phyloP scores from a whole-genome alignment of 345 rosid genomes.

The Jatropha curcas region DNA sequence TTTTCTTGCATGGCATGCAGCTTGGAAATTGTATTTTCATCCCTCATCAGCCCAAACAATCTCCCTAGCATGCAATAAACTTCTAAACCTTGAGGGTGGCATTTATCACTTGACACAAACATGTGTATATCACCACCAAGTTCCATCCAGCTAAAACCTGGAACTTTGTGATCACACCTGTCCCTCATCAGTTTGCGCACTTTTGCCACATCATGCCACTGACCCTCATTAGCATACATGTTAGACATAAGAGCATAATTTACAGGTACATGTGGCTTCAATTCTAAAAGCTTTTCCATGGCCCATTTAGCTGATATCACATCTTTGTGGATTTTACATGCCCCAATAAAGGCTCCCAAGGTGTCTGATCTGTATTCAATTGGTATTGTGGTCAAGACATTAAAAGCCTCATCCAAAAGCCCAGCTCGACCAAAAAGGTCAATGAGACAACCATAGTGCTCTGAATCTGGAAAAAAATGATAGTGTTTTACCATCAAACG shows the following conservation, averaged over 20 bases:
- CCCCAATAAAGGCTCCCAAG: slow-evolving; percentile 63
- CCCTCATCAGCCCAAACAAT: slow-evolving; percentile 16
- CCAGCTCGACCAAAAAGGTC: slow-evolving; percentile 77
- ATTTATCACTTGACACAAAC: slow-evolving; percentile 34
- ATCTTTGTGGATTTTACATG: slow-evolving; percentile 57
- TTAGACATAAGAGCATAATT: slow-evolving; percentile 62
- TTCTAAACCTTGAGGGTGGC: slow-evolving; percentile 26
- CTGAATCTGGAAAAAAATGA: slow-evolving; percentile 47
- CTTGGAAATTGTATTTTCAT: slow-evolving; percentile 6
- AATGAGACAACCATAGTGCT: slow-evolving; percentile 62
- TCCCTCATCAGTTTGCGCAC: slow-evolving; percentile 48
- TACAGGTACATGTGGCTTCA: slow-evolving; percentile 54
- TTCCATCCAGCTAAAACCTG: slow-evolving; percentile 65
- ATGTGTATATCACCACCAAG: slow-evolving; percentile 18
- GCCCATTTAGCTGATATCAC: slow-evolving; percentile 46
- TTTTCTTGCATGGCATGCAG: not conserved
- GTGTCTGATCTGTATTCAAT: slow-evolving; percentile 33
- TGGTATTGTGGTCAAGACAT: slow-evolving; percentile 50
- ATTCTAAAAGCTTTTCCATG: slow-evolving; percentile 50
- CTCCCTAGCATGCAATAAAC: slow-evolving; percentile 14
- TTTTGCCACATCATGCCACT: slow-evolving; percentile 55
- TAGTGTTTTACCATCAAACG: slow-evolving; percentile 48
- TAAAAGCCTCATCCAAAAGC: slow-evolving; percentile 53
- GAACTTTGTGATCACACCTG: slow-evolving; percentile 49
- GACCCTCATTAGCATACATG: slow-evolving; percentile 57